Base-by-base conservation (phyloP, 257 asterid genomes). In the Cordia subcordata region DNA sequence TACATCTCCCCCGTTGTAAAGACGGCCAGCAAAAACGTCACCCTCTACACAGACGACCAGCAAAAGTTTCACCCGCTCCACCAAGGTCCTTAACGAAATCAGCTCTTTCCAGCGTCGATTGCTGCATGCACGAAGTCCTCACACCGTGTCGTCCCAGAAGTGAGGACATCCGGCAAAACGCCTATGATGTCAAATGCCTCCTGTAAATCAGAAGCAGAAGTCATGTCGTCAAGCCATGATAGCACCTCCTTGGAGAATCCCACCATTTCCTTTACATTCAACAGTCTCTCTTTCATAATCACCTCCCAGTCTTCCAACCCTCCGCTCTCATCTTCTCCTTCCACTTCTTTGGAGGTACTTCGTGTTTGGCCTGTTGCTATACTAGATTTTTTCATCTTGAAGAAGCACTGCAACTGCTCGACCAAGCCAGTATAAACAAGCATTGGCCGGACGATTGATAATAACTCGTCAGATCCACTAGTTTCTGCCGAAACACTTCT, bases 401-500 rank as follows among this genome's bases (percentile, higher is more conserved):
- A 83, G 66, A 85, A 82, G 55, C 61, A 62, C 75, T 93, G 99
- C 74, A 93, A 83, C 83, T 86, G 96, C 82, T 93, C 96, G 33
- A 93, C 86, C 90, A 93, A 69, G 49, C 99, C 97, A 4, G 86
- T 73, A 70, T 89, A 93, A 13, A 93, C 94, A 17, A 93, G 97
- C 97, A 93, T 93, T 5, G 96, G 99, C 56, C 80, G 96, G 57
- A 93, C 68, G 45, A 79, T 74, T 11, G 91, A 60, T 44, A 89
- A 77, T 27, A 89, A 62, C 57, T 89, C 97, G 6, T 75, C 72
- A 0, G 87, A 45, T 57, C 72, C 81, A 53, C 80, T 58, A 15
- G 67, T 57, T 63, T 78, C 85, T 21, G 53, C 71, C 0, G 74
- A 71, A 5, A 56, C 55, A 66, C 66, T 58, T 20, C 73, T 42